Evolutionary conservation across 225 moss, liverwort and hornwort species (phyloP), one percentile per base, ranked within the genome.

Genomic region (Lunularia cruciata): DNA sequence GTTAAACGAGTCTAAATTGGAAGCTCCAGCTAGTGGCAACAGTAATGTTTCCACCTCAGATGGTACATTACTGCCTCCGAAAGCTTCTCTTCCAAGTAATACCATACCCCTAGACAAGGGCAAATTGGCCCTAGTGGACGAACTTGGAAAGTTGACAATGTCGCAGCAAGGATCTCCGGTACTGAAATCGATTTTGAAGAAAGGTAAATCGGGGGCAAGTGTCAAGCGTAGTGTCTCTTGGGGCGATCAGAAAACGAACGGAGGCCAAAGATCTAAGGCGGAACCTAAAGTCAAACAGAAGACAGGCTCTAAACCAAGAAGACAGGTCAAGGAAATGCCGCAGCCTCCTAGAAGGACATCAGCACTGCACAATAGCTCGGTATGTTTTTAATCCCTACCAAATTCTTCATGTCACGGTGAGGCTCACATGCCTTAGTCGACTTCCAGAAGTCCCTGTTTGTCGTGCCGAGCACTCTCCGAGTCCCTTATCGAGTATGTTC

Each of bases 111-210:
- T 53, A 40, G 67, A 56, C 19, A 72, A 66, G 68, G 72, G 72
- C 33, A 76, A 72, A 37, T 63, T 49, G 28, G n/a, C 63, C 11
- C 28, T 57, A 76, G 72, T 74, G 78, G 22, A 75, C 77, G 87
- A 69, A 54, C 67, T 65, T 13, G 45, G 53, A 67, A 58, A 69
- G 23, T 58, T 63, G 39, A 18, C 27, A 43, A 68, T 55, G 15
- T 26, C 22, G 16, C 38, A 57, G 23, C 61, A 58, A 33, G 40
- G 16, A 11, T 49, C 54, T 28, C 39, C 74, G 13, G 31, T 46
- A 20, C 71, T 87, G 81, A 95, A 90, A 79, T 75, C 88, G 63
- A 87, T 86, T 67, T 80, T 90, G 85, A 92, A 84, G 73, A 92
- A 88, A 75, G 66, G 73, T 69, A 27, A 70, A 39, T 57, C 67